Conservation (phyloP, 176 grass and related monocot genomes). For the Saccharum spontaneum region DNA sequence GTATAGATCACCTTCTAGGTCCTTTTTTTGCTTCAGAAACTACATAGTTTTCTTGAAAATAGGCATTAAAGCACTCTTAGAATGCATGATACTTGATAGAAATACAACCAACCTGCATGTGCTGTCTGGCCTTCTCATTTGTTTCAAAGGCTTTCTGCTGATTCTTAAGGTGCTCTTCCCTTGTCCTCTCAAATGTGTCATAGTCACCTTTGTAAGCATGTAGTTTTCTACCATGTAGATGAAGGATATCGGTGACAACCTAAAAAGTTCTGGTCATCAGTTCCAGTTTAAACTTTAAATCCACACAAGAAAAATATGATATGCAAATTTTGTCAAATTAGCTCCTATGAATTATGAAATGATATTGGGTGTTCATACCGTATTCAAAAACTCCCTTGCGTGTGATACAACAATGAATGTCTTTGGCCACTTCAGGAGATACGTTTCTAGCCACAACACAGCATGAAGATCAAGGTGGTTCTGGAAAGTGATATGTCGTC, state of each 20-base stretch:
- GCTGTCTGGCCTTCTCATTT: constrained; percentile 76
- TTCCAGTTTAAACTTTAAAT: constrained; percentile 25
- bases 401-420: constrained; percentile 97
- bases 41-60: not conserved
- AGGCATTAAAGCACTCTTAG: not conserved
- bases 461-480: constrained; percentile 99
- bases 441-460: constrained; percentile 87
- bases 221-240: constrained; percentile 82
- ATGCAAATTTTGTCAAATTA: constrained; percentile 17
- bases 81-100: constrained; percentile 18
- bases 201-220: constrained; percentile 97
- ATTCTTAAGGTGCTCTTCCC: constrained; percentile 85
- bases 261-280: constrained; percentile 34
- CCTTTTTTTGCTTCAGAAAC: not conserved
- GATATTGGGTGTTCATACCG: constrained; percentile 45
- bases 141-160: constrained; percentile 92
- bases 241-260: constrained; percentile 96
- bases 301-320: not conserved
- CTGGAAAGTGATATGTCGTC: constrained; percentile 43
- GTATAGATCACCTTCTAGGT: not conserved
- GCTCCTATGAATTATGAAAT: constrained; percentile 5
- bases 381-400: constrained; percentile 95
- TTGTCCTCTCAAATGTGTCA: constrained; percentile 92
- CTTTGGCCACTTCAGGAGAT: constrained; percentile 97
- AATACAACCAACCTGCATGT: constrained; percentile 80